Base-by-base conservation (phyloP, 805 yeast species). In the Yarrowia divulgata region DNA sequence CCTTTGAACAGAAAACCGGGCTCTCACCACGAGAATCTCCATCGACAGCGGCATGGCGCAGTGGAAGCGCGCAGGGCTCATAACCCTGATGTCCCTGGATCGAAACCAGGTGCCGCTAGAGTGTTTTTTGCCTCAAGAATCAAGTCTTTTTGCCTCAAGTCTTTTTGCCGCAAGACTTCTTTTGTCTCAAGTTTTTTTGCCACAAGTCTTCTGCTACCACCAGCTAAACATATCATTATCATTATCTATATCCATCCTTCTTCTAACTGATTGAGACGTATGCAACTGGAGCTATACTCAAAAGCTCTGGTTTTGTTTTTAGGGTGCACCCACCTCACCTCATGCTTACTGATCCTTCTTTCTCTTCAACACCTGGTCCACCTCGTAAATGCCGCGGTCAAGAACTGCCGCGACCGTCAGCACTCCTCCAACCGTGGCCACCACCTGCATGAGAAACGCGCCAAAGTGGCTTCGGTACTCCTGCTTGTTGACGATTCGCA, bases 51-150 rank as follows among this genome's bases (percentile, higher is more conserved):
- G 74, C 76, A 79, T 79, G 81, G 81, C 82, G 82, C 82, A 79
- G 82, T 70, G 93, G 93, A 88, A 89, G 93, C 93, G 93, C 91
- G 92, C 92, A 87, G 93, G 93, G 93, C 93, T 89, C 93, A 89
- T 89, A 89, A 89, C 93, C 92, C 93, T 88, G 92, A 89, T 86
- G 93, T 87, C 93, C 90, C 85, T 82, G 91, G 93, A 89, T 89
- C 93, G 93, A 89, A 88, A 89, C 93, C 90, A 82, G 84, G 89
- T 90, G 87, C 85, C 90, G 93, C 92, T 89, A 88, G 10, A 5
- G 10, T n/a, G 6, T 7, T 49, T 37, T 49, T 34, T 34, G 29
- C n/a, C n/a, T n/a, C n/a, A n/a, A n/a, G n/a, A n/a, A n/a, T n/a
- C 29, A 23, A 23, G 29, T 34, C 37, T 34, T 34, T 34, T 34